These are phyloP conservation scores for Rhinocladiella mackenziei DNA, from an alignment of 2,329 filamentous ascomycete genomes.

Conservation along the genomic window DNA sequence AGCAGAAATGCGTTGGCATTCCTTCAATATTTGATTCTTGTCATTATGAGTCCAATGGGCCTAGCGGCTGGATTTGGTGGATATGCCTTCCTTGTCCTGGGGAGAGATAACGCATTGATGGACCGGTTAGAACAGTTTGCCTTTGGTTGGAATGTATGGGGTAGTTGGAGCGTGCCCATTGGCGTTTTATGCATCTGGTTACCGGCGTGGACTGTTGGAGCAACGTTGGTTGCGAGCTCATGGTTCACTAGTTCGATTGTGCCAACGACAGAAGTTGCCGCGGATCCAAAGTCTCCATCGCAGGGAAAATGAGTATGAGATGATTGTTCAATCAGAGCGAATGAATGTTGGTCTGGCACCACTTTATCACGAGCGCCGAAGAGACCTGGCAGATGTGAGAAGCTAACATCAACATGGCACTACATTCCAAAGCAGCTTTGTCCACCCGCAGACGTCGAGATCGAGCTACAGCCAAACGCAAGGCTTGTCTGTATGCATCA, in stretches of 20 bases:
- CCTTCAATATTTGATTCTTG: conserved; percentile 47
- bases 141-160: conserved; percentile 85
- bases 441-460: too few relatives aligned
- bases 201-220: conserved; percentile 76
- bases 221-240: conserved; percentile 25
- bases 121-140: conserved; percentile 67
- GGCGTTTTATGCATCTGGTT: conserved; percentile 95
- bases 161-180: conserved; percentile 75
- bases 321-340: too few relatives aligned
- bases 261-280: background rate
- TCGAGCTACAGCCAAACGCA: too few relatives aligned
- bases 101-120: conserved; percentile 38
- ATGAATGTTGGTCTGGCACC: too few relatives aligned
- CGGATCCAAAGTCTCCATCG: too few relatives aligned
- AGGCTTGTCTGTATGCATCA: too few relatives aligned
- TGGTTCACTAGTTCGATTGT: conserved; percentile 17
- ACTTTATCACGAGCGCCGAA: too few relatives aligned
- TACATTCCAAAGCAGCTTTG: too few relatives aligned
- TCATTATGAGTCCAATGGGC: conserved; percentile 58
- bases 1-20: conserved; percentile 16
- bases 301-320: too few relatives aligned
- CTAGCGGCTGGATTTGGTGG: conserved; percentile 48
- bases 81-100: conserved; percentile 43
- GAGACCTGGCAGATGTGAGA: too few relatives aligned
- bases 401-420: too few relatives aligned